Evolutionary conservation across 2,329 filamentous ascomycete genomes (phyloP).

Genomic region (Teratosphaeria gauchensis): DNA sequence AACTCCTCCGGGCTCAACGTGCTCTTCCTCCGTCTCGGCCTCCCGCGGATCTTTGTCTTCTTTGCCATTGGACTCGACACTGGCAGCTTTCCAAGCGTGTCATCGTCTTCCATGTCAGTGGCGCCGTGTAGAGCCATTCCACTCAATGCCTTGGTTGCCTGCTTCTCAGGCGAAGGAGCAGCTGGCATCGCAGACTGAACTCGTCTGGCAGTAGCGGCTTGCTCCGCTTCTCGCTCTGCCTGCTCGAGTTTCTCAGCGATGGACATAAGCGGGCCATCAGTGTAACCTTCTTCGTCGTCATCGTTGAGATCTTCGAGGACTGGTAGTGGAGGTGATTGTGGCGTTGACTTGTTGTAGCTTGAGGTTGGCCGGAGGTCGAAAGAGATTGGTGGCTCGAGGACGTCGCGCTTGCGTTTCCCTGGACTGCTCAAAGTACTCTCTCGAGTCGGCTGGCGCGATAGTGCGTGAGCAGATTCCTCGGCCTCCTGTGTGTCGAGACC

Average conservation of each 20-base stretch:
- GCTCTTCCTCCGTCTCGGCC: constrained; percentile 58
- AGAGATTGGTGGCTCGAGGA: constrained; percentile 26
- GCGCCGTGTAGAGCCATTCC: constrained; percentile 14
- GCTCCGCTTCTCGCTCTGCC: constrained; percentile 4
- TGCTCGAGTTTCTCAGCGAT: neutral
- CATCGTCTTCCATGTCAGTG: constrained; percentile 20
- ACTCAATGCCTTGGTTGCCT: neutral
- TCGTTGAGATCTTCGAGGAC: constrained; percentile 9
- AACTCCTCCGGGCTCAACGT: constrained; percentile 69
- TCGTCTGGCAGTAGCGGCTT: neutral
- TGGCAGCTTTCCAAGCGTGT: constrained; percentile 29
- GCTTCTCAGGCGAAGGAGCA: neutral
- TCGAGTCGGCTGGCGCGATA: neutral
- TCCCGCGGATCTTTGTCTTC: constrained; percentile 42
- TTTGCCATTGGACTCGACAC: constrained; percentile 21
- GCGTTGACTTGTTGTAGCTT: constrained; percentile 1
- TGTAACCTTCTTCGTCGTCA: constrained; percentile 17
- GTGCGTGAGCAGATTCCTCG: neutral
- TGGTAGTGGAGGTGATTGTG: neutral
- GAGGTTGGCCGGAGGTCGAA: constrained; percentile 25
- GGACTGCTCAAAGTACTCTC: constrained; percentile 8
- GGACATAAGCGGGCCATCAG: neutral
- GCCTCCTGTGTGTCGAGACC: constrained; percentile 5
- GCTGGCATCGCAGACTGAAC: neutral
- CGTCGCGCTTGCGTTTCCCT: constrained; percentile 19